Conservation (phyloP, 768 basidiomycete species). For the Serpula lacrymans region DNA sequence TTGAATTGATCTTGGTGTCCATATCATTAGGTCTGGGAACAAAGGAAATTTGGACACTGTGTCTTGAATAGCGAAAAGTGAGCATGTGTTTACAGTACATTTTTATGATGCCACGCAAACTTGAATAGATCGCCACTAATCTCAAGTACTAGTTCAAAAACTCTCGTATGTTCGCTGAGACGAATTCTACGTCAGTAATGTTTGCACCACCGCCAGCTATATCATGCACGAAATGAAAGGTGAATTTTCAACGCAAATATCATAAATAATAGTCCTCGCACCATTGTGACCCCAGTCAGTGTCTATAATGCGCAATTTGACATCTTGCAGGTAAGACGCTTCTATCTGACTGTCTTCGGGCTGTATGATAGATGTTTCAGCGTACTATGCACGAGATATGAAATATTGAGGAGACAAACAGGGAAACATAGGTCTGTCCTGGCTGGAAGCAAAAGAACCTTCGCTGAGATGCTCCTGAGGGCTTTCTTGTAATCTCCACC, state of each 20-base stretch:
- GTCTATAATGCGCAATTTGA: conserved; percentile 40
- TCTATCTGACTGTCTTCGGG: conserved; percentile 53
- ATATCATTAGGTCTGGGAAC: no score
- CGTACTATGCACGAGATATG: no score
- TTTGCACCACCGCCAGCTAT: conserved; percentile 49
- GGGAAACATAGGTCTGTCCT: conserved; percentile 59
- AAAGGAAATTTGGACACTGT: no score
- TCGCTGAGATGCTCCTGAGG: conserved; percentile 43
- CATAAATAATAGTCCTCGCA: conserved; percentile 1
- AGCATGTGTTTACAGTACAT: not conserved
- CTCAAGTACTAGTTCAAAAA: no score
- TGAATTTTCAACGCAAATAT: no score
- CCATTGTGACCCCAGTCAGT: conserved; percentile 25
- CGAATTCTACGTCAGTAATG: conserved; percentile 36
- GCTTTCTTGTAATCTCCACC: conserved; percentile 39
- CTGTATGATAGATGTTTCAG: conserved; percentile 23
- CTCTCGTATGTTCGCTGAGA: conserved; percentile 35
- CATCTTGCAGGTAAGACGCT: conserved; percentile 35
- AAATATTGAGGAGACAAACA: conserved; percentile 20
- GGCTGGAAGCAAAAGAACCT: conserved; percentile 52
- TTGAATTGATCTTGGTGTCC: no score
- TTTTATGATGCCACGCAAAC: no score
- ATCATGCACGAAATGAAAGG: no score
- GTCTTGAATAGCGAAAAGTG: no score
- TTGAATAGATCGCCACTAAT: no score